Conservation (phyloP, 257 asterid species). For the Solanum infundibuliforme region DNA sequence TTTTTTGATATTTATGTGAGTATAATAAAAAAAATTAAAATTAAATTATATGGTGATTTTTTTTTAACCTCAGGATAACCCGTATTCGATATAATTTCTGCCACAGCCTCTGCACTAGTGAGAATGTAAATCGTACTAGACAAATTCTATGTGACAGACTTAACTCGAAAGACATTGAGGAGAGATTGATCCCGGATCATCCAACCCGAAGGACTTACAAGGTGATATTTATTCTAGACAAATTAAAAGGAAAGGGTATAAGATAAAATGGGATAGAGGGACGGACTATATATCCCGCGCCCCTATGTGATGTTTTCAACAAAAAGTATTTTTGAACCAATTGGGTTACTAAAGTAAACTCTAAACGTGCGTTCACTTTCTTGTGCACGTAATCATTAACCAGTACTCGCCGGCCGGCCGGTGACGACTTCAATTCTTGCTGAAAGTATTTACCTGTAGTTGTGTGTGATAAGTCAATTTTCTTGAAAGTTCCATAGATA, state of each 20-base stretch:
- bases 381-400: background rate
- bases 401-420: background rate
- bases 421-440: background rate
- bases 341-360: background rate
- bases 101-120: no score
- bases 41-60: no score
- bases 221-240: no score
- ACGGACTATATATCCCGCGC: background rate
- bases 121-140: no score
- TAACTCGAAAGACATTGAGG: no score
- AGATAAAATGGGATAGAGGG: background rate
- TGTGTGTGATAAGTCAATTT: background rate
- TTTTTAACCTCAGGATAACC: no score
- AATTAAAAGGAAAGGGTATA: no score
- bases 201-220: no score
- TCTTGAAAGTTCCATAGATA: background rate
- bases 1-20: no score
- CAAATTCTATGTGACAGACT: no score
- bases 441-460: background rate
- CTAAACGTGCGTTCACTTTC: background rate
- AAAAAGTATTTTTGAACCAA: background rate
- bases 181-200: no score
- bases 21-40: no score
- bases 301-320: background rate
- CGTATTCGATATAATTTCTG: rapidly evolving